These are phyloP conservation scores for Delphinella strobiligena DNA, from an alignment of 2,329 filamentous ascomycete species.

Conservation along the genomic window DNA sequence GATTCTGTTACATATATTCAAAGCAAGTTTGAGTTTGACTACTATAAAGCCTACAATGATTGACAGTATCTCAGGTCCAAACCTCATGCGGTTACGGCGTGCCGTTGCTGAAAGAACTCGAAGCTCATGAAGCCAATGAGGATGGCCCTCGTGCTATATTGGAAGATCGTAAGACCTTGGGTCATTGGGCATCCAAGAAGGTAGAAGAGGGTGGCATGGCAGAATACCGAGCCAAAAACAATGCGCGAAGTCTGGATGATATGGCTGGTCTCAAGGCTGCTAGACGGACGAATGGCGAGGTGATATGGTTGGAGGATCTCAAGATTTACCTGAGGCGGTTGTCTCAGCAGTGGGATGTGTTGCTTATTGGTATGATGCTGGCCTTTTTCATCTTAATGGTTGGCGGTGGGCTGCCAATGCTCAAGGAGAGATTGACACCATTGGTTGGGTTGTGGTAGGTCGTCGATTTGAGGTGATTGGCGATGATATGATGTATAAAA, in stretches of 20 bases:
- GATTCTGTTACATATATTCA: conserved; percentile 49
- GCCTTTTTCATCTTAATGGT: conserved; percentile 9
- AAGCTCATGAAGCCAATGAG: conserved; percentile 9
- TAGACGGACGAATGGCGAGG: conserved; percentile 38
- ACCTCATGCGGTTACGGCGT: conserved; percentile 57
- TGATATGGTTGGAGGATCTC: conserved; percentile 31
- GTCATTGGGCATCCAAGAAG: conserved; percentile 38
- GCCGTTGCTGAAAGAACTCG: conserved; percentile 36
- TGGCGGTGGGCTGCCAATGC: neutral
- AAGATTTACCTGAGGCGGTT: conserved; percentile 11
- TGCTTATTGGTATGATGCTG: conserved; percentile 13
- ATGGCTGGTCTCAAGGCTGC: conserved; percentile 45
- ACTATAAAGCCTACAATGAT: too few relatives aligned
- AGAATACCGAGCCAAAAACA: conserved; percentile 46
- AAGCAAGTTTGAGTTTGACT: conserved; percentile 25
- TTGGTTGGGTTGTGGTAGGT: too few relatives aligned
- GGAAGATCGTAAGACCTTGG: conserved; percentile 44
- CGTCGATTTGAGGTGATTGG: too few relatives aligned
- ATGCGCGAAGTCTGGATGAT: conserved; percentile 45
- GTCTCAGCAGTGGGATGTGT: conserved; percentile 14
- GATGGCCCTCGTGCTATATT: conserved; percentile 20
- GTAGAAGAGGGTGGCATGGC: conserved; percentile 38
- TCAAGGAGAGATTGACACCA: neutral
- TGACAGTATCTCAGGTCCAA: conserved; percentile 46
- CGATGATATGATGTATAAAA: too few relatives aligned